A percentile compares a stretch with the other conserved stretches of the same genome.
These are phyloP conservation scores for Lodderomyces parapsilosis DNA, from an alignment of 1,139 yeast genomes.

Conservation along the genomic window DNA sequence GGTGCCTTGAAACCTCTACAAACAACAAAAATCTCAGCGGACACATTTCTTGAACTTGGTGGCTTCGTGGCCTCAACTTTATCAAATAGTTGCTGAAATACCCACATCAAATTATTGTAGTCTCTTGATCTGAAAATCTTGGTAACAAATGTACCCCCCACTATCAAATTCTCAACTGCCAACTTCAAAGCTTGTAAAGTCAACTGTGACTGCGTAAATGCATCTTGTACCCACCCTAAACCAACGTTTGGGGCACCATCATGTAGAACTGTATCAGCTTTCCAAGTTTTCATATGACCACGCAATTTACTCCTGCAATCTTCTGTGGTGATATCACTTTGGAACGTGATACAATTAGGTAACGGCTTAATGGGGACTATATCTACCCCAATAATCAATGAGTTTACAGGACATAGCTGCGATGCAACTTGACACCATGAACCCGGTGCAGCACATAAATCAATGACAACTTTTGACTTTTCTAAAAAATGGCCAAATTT, in stretches of 20 bases:
- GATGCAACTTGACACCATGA: conserved; percentile 99
- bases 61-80: conserved; percentile 99
- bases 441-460: conserved; percentile 99
- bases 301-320: conserved; percentile 92
- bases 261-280: conserved; percentile 95
- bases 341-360: conserved; percentile 92
- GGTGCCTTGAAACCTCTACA: conserved; percentile 97
- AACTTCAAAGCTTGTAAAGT: conserved; percentile 89
- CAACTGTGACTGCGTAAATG: conserved; percentile 94
- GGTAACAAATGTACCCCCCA: conserved; percentile 96
- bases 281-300: conserved; percentile 98
- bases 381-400: conserved; percentile 95
- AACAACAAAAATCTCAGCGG: conserved; percentile 97
- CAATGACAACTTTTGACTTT: conserved; percentile 95
- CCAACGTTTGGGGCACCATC: conserved; percentile 99
- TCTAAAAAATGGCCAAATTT: conserved; percentile 94
- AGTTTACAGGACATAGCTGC: conserved; percentile 86
- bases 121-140: conserved; percentile 97
- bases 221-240: conserved; percentile 99
- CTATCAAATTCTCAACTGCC: conserved; percentile 89
- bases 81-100: conserved; percentile 90
- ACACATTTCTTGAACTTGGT: conserved; percentile 97
- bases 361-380: conserved; percentile 93
- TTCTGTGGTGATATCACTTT: conserved; percentile 95
- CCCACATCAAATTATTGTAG: conserved; percentile 96